Base-by-base conservation (phyloP, 148 eudicot species). In the Rhododendron mucronatum region DNA sequence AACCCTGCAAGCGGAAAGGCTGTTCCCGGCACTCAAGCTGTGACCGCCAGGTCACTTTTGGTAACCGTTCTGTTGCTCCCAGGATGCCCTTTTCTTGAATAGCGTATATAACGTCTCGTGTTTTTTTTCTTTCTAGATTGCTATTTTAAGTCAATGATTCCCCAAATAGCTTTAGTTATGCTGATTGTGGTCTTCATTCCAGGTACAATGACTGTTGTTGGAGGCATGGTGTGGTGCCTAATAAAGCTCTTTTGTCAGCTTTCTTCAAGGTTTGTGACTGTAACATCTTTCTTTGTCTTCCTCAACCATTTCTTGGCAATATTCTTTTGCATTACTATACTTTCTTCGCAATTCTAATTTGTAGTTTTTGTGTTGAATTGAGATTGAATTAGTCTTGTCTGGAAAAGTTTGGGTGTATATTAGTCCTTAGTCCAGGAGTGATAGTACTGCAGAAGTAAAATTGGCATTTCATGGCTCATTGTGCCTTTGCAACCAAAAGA, bases 161-260 rank as follows among this genome's bases (percentile, higher is more conserved):
- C 9, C 44, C 3, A 11, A 50, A 71, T 45, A 11, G 21, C 26
- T 59, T 41, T 55, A 39, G 45, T 18, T 10, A 44, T 10, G 45
- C 26, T 18, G 41, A 20, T 85, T 86, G 67, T 77, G 45, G 23
- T 63, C n/a, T 71, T 79, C 59, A 47, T 88, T 89, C 69, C 84
- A 92, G 94, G 94, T 92, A 92, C 82, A 76, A 85, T 67, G 87
- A 87, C 87, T 89, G 86, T 82, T 92, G 90, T 82, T 85, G 82
- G 84, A 82, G 78, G 83, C 87, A 87, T 65, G 91, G 86, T 14
- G 82, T 88, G 53, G 82, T n/a, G 50, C 92, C 94, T 28, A 92
- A 91, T 85, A 84, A 80, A 86, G 86, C 88, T 61, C 84, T 90
- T 86, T 44, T 83, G 20, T 86, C 87, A 81, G 90, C 92, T 37